These are phyloP conservation scores for Coprinopsis strossmayeri DNA, from an alignment of 768 basidiomycete genomes.

Conservation along the genomic window DNA sequence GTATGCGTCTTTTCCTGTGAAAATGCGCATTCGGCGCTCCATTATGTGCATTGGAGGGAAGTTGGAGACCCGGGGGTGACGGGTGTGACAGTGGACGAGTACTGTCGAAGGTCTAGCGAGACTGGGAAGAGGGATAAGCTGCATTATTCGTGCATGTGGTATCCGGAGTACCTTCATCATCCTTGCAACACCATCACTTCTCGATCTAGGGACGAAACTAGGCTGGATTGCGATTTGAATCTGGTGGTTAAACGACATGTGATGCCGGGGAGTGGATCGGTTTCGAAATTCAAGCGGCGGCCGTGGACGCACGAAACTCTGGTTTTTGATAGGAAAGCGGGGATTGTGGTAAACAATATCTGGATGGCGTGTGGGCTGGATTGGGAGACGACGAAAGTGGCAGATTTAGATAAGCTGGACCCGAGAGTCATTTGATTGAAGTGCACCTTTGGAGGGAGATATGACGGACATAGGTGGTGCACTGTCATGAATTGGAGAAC, in stretches of 20 bases:
- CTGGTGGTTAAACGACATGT: not conserved
- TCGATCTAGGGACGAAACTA: not conserved
- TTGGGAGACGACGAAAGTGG: conserved; percentile 16
- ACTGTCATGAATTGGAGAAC: not conserved
- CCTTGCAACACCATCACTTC: conserved; percentile 22
- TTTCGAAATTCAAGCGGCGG: conserved; percentile 7
- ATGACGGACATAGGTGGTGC: conserved; percentile 18
- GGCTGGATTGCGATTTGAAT: conserved; percentile 11
- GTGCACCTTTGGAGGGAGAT: conserved; percentile 24
- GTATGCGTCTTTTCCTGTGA: too few species aligned
- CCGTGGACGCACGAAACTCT: conserved; percentile 20
- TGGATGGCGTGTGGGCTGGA: conserved; percentile 25
- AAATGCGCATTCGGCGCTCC: too few species aligned
- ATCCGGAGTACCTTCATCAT: conserved; percentile 29
- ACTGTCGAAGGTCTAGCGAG: too few species aligned
- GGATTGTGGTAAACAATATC: conserved; percentile 20
- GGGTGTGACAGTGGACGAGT: too few species aligned
- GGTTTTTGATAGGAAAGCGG: conserved; percentile 24
- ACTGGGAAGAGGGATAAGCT: too few species aligned
- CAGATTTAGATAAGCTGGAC: conserved; percentile 23
- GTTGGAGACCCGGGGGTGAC: too few species aligned
- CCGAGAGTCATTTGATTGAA: conserved; percentile 28
- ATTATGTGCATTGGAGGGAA: too few species aligned
- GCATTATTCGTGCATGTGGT: conserved; percentile 22
- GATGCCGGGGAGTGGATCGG: conserved; percentile 2